phyloP scores from a whole-genome alignment of 305 asterid species.

The Striga hermonthica region DNA sequence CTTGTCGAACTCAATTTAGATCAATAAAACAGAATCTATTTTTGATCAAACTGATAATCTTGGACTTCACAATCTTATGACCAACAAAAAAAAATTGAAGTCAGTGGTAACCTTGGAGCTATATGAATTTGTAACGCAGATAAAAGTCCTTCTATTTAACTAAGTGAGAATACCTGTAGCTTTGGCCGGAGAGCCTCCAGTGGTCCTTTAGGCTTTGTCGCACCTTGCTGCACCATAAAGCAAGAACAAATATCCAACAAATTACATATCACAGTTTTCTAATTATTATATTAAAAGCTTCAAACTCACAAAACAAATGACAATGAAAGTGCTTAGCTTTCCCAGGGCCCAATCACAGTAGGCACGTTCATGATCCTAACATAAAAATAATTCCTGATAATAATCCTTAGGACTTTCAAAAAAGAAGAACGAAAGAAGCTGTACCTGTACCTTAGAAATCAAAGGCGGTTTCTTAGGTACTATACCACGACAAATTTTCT shows the following conservation, averaged over 20 bases:
- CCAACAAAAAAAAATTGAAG: not conserved
- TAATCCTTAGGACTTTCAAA: not conserved
- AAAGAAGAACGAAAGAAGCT: constrained; percentile 6
- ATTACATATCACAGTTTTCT: not conserved
- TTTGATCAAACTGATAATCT: too few species aligned
- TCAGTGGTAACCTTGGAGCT: not conserved
- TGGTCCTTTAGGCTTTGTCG: constrained; percentile 92
- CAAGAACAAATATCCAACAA: constrained; percentile 2
- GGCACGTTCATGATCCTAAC: constrained; percentile 96
- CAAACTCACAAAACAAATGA: constrained; percentile 9
- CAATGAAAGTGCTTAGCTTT: constrained; percentile 52
- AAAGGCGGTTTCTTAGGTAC: constrained; percentile 87
- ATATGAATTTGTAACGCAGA: constrained; percentile 6
- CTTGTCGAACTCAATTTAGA: too few species aligned
- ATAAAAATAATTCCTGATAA: constrained; percentile 23
- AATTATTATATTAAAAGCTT: constrained; percentile 10
- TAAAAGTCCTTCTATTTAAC: constrained; percentile 8
- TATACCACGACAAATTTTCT: constrained; percentile 88
- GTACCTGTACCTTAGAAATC: constrained; percentile 66
- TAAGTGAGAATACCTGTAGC: constrained; percentile 61
- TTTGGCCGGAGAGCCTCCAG: constrained; percentile 98
- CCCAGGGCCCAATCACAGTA: constrained; percentile 99
- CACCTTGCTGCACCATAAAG: constrained; percentile 76
- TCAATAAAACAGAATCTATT: too few species aligned
- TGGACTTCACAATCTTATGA: not conserved